Percentiles rank a stretch among this genome's conserved stretches.
Conservation (phyloP, 2,329 filamentous ascomycete species). For the Fusarium sp. region DNA sequence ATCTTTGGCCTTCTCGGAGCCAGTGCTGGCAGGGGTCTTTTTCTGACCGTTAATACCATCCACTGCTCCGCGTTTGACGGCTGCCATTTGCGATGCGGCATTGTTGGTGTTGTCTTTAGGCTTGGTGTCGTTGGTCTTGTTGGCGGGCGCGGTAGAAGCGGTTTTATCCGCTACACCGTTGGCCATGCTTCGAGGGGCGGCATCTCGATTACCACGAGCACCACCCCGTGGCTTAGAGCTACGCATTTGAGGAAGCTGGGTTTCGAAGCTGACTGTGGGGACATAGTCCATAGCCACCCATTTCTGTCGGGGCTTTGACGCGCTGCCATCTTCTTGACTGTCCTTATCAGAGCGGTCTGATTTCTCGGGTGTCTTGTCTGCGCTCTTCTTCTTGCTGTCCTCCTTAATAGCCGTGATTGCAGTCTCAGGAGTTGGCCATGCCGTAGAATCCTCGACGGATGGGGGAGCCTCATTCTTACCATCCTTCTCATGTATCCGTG, state of each 20-base stretch:
- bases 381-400: constrained; percentile 73
- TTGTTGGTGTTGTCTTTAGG: constrained; percentile 54
- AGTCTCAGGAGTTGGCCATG: constrained; percentile 92
- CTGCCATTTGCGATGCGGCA: constrained; percentile 49
- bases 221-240: constrained; percentile 63
- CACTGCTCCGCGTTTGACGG: constrained; percentile 57
- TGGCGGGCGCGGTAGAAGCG: constrained; percentile 40
- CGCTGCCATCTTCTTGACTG: constrained; percentile 60
- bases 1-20: constrained; percentile 56
- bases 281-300: constrained; percentile 88
- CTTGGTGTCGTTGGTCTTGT: constrained; percentile 49
- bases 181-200: constrained; percentile 50
- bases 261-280: constrained; percentile 87
- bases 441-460: constrained; percentile 78
- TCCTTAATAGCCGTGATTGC: constrained; percentile 72
- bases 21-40: constrained; percentile 52
- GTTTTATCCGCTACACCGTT: constrained; percentile 53
- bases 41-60: constrained; percentile 55
- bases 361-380: constrained; percentile 71
- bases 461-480: constrained; percentile 58
- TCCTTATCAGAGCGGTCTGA: constrained; percentile 72
- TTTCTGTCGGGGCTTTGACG: constrained; percentile 68
- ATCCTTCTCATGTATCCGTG: constrained; percentile 57
- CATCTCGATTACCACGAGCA: constrained; percentile 53
- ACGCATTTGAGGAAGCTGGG: constrained; percentile 72